Evolutionary conservation across 345 rosid genomes (phyloP), one percentile per base, ranked within the genome.

Genomic region (Dipteronia sinensis): DNA sequence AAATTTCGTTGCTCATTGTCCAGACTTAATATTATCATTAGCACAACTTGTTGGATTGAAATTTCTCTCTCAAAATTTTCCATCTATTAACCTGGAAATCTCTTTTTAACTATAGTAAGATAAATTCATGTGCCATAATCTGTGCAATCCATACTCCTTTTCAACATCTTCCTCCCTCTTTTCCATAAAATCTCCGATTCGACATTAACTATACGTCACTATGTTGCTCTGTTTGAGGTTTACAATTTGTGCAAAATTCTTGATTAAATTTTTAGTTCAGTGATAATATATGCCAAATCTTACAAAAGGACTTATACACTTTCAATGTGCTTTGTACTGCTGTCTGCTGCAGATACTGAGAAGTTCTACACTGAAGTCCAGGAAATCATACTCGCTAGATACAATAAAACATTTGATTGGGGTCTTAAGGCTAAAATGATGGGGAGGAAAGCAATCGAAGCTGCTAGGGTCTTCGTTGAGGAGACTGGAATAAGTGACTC

Each of bases 351-450:
- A 95, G 99, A 95, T 80, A 95, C 98, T 0, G 99, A 95, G 85
- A 93, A 87, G 80, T 95, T 92, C 82, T 95, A 95, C 76, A 89
- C 99, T 44, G 89, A 93, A 85, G 98, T 95, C 8, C 97, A 91
- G 83, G 98, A 93, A 73, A 82, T 73, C 66, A 92, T 93, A 78
- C 98, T 95, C 59, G 88, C 93, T 71, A 89, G 96, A 82, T 95
- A 86, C 83, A 91, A 91, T 66, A 95, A 93, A 80, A 87, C 90
- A 59, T 95, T 95, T 84, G 96, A 95, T 69, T 93, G 97, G 97
- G 87, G 91, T 78, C 94, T 95, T 58, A 95, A 95, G 85, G 93
- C 96, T 46, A 95, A 90, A 84, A 91, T 95, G 99, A 93, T 95
- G 98, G 99, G 99, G 20, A 91, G 61, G 89, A 93, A 93, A 82